phyloP scores from a whole-genome alignment of 441 rosid genomes.

The Syzygium malaccense region DNA sequence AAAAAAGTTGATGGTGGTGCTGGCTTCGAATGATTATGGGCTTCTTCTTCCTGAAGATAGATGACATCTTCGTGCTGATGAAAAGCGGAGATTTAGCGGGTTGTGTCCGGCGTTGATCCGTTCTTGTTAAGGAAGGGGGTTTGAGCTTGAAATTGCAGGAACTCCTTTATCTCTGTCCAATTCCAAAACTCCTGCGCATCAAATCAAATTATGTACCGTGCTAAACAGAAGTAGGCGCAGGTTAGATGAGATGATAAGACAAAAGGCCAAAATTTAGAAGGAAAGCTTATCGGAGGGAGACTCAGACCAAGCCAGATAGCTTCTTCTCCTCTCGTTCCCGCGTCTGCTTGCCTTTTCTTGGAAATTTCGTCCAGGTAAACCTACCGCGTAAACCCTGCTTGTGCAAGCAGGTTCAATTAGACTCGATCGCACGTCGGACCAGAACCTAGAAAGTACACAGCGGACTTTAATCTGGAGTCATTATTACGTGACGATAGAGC shows the following conservation, averaged over 20 bases:
- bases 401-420: no score
- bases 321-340: not conserved
- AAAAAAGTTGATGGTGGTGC: fast-evolving
- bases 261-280: no score
- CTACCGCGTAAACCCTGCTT: no score
- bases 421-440: no score
- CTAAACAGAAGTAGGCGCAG: not conserved
- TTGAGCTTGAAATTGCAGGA: not conserved
- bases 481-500: no score
- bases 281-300: not conserved
- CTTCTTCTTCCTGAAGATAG: not conserved
- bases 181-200: not conserved
- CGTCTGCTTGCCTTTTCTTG: no score
- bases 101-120: not conserved
- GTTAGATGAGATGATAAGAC: not conserved
- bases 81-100: not conserved
- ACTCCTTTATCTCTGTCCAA: not conserved
- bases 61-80: not conserved
- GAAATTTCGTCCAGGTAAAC: no score
- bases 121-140: not conserved
- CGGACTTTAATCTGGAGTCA: no score
- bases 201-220: not conserved
- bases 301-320: not conserved
- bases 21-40: not conserved
- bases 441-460: no score